Evolutionary conservation across 169 alveolate genomes (phyloP), one percentile per base, ranked within the genome.

Genomic region (Babesia divergens): DNA sequence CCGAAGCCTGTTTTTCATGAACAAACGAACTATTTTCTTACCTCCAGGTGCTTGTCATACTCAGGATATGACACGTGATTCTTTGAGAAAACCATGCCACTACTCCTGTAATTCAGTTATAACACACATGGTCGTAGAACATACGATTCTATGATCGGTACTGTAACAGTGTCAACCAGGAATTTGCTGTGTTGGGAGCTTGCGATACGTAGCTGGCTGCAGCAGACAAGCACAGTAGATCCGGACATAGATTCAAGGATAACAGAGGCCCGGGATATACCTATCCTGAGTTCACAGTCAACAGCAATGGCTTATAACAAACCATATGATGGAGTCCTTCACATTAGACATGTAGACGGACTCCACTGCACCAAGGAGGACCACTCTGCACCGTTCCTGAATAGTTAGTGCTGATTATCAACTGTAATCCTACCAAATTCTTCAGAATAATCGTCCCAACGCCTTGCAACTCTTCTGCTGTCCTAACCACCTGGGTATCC

Each of bases 151-250:
- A 77, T 77, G 0, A 77, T 77, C 8, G 86, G 86, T 22, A 58
- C 35, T 2, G 86, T 77, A 8, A 77, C 81, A 5, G 86, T 55
- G 60, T 77, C 62, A 0, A 52, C 31, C 6, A 56, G 29, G 40
- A 77, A 68, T 32, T 37, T 44, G 52, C 29, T 16, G 28, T 43
- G 32, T 2, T n/a, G 22, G 18, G 71, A 42, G 49, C 44, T 70
- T 14, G 86, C 71, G 11, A 77, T 51, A 6, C 86, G 31, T 22
- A 77, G 54, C 74, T 77, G 86, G n/a, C 82, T 14, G 38, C 72
- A 77, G 35, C 65, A 55, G 20, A 65, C 16, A 14, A 77, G 28
- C 26, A 77, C 24, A n/a, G 46, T 55, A 26, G 75, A 50, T 20
- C 20, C 37, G 16, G 9, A 13, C 20, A 77, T n/a, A 44, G 13